A percentile compares a stretch with the other conserved stretches of the same genome.
phyloP scores from a whole-genome alignment of 139 green algal genomes.

The Chlorella sp. region DNA sequence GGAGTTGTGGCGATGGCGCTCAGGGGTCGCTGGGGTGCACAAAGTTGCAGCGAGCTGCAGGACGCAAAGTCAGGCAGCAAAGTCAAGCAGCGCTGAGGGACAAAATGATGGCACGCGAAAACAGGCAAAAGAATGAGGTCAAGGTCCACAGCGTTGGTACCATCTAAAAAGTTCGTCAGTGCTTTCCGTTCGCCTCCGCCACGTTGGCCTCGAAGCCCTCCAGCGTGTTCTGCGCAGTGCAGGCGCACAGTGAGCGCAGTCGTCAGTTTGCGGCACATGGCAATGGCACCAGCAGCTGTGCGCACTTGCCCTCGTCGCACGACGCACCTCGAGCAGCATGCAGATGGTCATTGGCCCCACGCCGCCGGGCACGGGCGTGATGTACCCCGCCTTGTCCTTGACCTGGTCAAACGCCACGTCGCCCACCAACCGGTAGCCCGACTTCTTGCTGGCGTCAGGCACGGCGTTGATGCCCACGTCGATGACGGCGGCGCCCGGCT shows the following conservation, averaged over 20 bases:
- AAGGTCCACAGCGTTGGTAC: too few relatives aligned
- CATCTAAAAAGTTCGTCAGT: too few relatives aligned
- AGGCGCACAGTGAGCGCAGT: not conserved
- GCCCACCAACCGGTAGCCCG: constrained; percentile 73
- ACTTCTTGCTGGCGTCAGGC: constrained; percentile 44
- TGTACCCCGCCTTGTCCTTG: constrained; percentile 49
- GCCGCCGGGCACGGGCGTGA: constrained; percentile 94
- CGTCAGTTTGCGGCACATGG: not conserved
- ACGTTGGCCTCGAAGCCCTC: not conserved
- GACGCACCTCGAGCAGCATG: constrained; percentile 44
- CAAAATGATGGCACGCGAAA: too few relatives aligned
- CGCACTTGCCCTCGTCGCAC: not conserved
- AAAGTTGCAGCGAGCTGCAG: too few relatives aligned
- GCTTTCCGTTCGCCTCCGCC: too few relatives aligned
- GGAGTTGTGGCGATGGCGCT: too few relatives aligned
- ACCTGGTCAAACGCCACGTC: constrained; percentile 74
- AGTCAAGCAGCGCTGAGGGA: too few relatives aligned
- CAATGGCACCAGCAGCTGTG: not conserved
- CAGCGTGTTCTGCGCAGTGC: not conserved
- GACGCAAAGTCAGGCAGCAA: too few relatives aligned
- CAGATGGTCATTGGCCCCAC: constrained; percentile 95
- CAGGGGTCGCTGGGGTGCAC: too few relatives aligned
- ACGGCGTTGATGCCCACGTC: constrained; percentile 97
- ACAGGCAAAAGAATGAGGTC: too few relatives aligned
- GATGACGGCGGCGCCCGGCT: constrained; percentile 87